Conservation (phyloP, 139 green algal genomes). For the Limnomonas spitsbergensis region DNA sequence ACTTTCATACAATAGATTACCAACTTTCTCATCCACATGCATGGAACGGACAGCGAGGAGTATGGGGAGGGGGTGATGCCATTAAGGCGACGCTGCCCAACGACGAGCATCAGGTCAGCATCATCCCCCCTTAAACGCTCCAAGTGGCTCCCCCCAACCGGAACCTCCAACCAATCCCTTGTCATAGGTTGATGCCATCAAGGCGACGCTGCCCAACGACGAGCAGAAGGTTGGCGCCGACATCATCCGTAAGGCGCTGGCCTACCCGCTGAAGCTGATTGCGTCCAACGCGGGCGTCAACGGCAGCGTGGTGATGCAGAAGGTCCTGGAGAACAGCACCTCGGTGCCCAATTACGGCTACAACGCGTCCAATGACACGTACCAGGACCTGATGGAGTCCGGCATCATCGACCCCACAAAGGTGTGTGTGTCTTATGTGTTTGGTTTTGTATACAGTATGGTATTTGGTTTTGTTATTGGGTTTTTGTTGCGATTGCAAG, state of each 20-base stretch:
- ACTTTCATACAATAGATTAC: too few relatives aligned
- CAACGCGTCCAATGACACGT: slow-evolving; percentile 90
- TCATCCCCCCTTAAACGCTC: too few relatives aligned
- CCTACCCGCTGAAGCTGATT: slow-evolving; percentile 92
- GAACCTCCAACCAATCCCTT: too few relatives aligned
- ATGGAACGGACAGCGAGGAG: too few relatives aligned
- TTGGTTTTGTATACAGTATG: too few relatives aligned
- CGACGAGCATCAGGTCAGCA: slow-evolving; percentile 94
- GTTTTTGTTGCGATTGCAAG: too few relatives aligned
- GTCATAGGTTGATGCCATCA: slow-evolving; percentile 60
- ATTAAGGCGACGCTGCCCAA: slow-evolving; percentile 81
- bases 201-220: slow-evolving; percentile 78
- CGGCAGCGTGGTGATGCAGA: slow-evolving; percentile 92
- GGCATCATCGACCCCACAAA: slow-evolving; percentile 99
- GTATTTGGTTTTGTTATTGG: too few relatives aligned
- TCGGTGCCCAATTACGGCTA: slow-evolving; percentile 64
- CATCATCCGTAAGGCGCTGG: slow-evolving; percentile 91
- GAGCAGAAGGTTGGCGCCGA: slow-evolving; percentile 96
- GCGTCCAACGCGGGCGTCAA: slow-evolving; percentile 96
- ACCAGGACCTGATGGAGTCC: slow-evolving; percentile 89
- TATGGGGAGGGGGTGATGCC: slow-evolving; percentile 15
- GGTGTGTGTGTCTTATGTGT: too few relatives aligned
- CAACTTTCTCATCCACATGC: too few relatives aligned
- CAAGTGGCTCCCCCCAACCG: too few relatives aligned
- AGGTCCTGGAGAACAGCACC: slow-evolving; percentile 39